Evolutionary conservation across 768 basidiomycete genomes (phyloP).

Genomic region (Suillus luteus): DNA sequence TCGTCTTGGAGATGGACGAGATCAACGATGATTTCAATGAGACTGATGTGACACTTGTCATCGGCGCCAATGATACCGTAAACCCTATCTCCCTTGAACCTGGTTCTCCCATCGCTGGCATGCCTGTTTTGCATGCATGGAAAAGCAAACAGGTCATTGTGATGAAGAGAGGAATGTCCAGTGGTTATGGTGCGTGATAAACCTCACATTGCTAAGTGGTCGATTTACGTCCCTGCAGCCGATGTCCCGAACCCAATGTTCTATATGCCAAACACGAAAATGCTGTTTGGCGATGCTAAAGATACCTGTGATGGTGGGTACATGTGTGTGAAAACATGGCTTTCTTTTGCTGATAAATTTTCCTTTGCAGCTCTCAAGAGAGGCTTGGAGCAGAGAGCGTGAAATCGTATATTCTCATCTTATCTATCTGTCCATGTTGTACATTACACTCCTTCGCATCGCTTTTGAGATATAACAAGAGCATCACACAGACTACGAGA

Average conservation of each 20-base stretch:
- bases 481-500: slow-evolving; percentile 9
- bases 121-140: slow-evolving; percentile 93
- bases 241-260: slow-evolving; percentile 95
- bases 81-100: slow-evolving; percentile 88
- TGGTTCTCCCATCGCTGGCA: slow-evolving; percentile 86
- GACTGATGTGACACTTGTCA: slow-evolving; percentile 88
- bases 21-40: slow-evolving; percentile 91
- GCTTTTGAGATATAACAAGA: slow-evolving; percentile 9
- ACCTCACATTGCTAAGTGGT: slow-evolving; percentile 5
- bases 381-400: slow-evolving; percentile 46
- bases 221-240: slow-evolving; percentile 43
- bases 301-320: slow-evolving; percentile 80
- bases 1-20: slow-evolving; percentile 92
- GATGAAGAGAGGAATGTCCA: slow-evolving; percentile 90
- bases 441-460: slow-evolving; percentile 23
- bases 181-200: slow-evolving; percentile 69
- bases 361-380: slow-evolving; percentile 53
- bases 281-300: slow-evolving; percentile 92
- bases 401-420: not conserved
- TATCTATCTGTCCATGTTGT: slow-evolving; percentile 17
- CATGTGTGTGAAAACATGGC: not conserved
- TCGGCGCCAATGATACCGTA: slow-evolving; percentile 91
- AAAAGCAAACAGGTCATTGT: slow-evolving; percentile 91
- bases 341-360: not conserved
- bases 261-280: slow-evolving; percentile 87